These are phyloP conservation scores for Sesbania bispinosa DNA, from an alignment of 306 rosid species.

Conservation along the genomic window DNA sequence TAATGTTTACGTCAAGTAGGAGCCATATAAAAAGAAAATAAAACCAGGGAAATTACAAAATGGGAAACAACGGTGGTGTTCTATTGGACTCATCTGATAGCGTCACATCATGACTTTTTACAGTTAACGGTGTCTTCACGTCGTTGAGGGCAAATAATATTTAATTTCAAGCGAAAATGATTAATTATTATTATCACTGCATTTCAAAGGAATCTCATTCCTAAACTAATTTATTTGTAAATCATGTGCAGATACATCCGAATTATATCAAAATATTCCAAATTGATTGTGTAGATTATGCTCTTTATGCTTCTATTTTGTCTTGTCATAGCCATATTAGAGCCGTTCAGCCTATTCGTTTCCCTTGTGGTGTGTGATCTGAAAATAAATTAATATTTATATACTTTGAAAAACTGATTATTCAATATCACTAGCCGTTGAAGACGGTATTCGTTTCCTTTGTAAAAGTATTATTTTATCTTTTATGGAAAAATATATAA, in stretches of 20 bases:
- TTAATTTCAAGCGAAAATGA: no score
- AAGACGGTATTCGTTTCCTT: not conserved
- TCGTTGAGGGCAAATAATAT: not conserved
- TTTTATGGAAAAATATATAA: no score
- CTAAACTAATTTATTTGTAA: not conserved
- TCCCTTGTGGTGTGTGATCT: not conserved
- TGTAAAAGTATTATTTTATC: no score
- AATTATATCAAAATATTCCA: slow-evolving; percentile 16
- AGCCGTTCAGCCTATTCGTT: not conserved
- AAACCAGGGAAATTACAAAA: not conserved
- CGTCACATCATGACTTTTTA: not conserved
- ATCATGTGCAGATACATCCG: not conserved
- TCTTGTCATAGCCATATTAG: not conserved
- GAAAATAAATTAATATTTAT: not conserved
- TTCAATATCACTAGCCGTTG: not conserved
- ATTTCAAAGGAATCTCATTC: not conserved
- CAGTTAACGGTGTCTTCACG: slow-evolving; percentile 9
- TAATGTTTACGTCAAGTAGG: not conserved
- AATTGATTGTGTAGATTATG: not conserved
- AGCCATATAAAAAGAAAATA: not conserved
- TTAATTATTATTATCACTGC: not conserved
- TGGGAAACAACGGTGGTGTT: not conserved
- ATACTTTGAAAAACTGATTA: not conserved
- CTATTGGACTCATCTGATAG: not conserved
- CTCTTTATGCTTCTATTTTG: not conserved